phyloP scores from a whole-genome alignment of 2,329 filamentous ascomycete genomes.

The Cryphonectria radicalis region DNA sequence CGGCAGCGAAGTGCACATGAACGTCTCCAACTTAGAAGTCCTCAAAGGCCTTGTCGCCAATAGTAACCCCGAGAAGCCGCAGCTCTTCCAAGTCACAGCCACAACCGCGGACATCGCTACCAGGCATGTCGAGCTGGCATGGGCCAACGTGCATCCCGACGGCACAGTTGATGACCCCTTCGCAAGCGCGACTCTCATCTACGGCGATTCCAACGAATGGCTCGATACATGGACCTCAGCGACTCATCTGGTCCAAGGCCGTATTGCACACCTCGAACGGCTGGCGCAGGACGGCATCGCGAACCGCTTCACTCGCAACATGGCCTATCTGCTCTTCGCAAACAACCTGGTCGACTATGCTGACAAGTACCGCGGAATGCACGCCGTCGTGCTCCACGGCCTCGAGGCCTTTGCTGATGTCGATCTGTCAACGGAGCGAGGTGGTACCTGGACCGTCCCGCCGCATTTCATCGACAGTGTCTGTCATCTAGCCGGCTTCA shows the following conservation, averaged over 20 bases:
- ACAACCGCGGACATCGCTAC: slow-evolving; percentile 48
- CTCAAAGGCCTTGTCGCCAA: slow-evolving; percentile 41
- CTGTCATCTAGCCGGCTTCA: slow-evolving; percentile 44
- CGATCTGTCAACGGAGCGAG: slow-evolving; percentile 26
- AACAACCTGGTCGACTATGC: slow-evolving; percentile 8
- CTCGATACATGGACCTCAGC: background rate
- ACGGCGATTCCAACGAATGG: background rate
- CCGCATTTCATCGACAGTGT: slow-evolving; percentile 47
- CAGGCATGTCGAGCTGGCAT: slow-evolving; percentile 47
- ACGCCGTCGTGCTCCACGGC: slow-evolving; percentile 16
- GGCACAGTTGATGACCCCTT: slow-evolving; percentile 31
- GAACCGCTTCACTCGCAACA: slow-evolving; percentile 2
- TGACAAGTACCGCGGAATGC: slow-evolving; percentile 5
- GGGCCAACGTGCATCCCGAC: slow-evolving; percentile 43
- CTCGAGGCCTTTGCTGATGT: slow-evolving; percentile 33
- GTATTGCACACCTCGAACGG: background rate
- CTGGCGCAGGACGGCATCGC: background rate
- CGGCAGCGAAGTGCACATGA: slow-evolving; percentile 43
- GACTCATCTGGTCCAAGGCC: background rate
- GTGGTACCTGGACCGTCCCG: slow-evolving; percentile 44
- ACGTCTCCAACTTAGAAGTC: slow-evolving; percentile 44
- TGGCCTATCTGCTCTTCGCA: slow-evolving; percentile 10
- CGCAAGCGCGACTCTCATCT: background rate
- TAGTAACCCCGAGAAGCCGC: slow-evolving; percentile 35
- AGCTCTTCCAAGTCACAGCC: slow-evolving; percentile 39